Conservation (phyloP, 2,329 filamentous ascomycete genomes). For the Fusarium sambucinum region DNA sequence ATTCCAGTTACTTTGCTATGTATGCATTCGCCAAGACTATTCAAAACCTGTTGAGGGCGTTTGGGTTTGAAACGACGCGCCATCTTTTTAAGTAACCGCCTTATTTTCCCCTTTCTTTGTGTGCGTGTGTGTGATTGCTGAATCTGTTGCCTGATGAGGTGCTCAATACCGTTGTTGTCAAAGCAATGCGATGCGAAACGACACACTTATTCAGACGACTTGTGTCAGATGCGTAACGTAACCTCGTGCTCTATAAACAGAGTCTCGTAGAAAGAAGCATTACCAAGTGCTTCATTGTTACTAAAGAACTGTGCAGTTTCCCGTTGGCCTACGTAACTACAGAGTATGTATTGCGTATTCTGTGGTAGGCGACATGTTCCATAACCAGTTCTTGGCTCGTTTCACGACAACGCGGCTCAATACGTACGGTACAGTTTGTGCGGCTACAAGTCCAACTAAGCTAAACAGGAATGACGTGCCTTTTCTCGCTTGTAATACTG, state of each 20-base stretch:
- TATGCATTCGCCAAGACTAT: constrained; percentile 19
- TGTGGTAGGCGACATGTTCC: background rate
- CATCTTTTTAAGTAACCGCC: constrained; percentile 11
- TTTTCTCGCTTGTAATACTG: constrained; percentile 27
- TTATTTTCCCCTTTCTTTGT: constrained; percentile 5
- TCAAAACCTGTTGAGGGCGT: constrained; percentile 24
- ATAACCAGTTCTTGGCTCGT: constrained; percentile 19
- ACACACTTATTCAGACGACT: background rate
- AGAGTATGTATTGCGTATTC: background rate
- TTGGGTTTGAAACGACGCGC: constrained; percentile 23
- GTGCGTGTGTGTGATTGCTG: background rate
- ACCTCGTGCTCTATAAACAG: constrained; percentile 2
- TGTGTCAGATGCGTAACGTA: background rate
- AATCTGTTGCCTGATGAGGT: background rate
- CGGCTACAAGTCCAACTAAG: constrained; percentile 2
- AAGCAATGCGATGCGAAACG: background rate
- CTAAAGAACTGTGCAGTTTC: background rate
- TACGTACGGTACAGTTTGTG: constrained; percentile 10
- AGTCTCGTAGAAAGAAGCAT: background rate
- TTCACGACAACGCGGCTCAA: constrained; percentile 35
- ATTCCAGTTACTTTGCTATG: constrained; percentile 4
- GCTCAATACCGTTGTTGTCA: constrained; percentile 5
- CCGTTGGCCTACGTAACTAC: constrained; percentile 29
- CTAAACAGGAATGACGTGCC: constrained; percentile 23
- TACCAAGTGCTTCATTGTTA: background rate